phyloP scores from a whole-genome alignment of 1,284 basidiomycete species.

The Fomitopsis betulina region DNA sequence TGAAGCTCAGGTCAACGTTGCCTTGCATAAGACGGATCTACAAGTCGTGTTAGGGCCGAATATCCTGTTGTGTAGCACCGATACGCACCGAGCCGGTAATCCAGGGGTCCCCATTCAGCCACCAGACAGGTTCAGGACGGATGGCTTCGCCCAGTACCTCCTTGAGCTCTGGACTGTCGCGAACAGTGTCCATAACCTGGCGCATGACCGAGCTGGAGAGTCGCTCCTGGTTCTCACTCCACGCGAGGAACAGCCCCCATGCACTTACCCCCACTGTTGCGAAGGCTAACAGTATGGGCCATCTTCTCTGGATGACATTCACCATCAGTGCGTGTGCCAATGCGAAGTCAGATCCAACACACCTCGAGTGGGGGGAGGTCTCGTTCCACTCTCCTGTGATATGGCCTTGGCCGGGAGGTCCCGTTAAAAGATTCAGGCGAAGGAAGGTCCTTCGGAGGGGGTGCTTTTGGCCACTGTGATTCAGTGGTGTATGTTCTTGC shows the following conservation, averaged over 20 bases:
- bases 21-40: conserved; percentile 73
- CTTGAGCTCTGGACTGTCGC: conserved; percentile 43
- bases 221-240: conserved; percentile 72
- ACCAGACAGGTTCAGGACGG: conserved; percentile 69
- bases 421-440: conserved; percentile 29
- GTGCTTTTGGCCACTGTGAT: conserved; percentile 4
- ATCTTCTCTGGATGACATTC: conserved; percentile 35
- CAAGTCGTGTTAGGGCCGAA: neutral
- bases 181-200: conserved; percentile 56
- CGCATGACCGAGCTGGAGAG: conserved; percentile 72
- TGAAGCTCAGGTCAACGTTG: conserved; percentile 71
- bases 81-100: conserved; percentile 60
- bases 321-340: neutral
- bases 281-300: conserved; percentile 55
- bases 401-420: conserved; percentile 30
- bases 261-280: conserved; percentile 49
- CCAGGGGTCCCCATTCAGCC: conserved; percentile 71
- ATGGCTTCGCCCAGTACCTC: conserved; percentile 64
- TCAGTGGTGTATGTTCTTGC: neutral
- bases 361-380: conserved; percentile 44
- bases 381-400: conserved; percentile 31
- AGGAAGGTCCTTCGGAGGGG: conserved; percentile 21
- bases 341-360: conserved; percentile 1
- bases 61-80: neutral
- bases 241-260: conserved; percentile 66